phyloP scores from a whole-genome alignment of 805 yeast genomes.

The Ogataea allantospora region DNA sequence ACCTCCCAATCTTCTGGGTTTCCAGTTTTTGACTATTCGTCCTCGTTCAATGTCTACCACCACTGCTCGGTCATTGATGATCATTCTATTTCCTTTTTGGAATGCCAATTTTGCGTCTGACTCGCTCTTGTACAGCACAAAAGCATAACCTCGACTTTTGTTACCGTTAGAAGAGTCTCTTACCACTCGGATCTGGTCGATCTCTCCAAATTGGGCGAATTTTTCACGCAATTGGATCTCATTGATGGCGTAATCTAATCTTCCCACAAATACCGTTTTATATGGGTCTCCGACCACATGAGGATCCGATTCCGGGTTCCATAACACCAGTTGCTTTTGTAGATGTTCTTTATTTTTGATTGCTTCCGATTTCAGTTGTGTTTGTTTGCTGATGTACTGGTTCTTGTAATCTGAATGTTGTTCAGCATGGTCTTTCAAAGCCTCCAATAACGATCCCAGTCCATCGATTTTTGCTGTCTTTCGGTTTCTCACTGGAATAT shows the following conservation, averaged over 20 bases:
- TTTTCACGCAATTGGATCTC: constrained; percentile 67
- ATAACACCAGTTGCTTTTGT: constrained; percentile 35
- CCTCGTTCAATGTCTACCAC: constrained; percentile 76
- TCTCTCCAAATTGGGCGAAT: constrained; percentile 65
- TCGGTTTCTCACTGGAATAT: constrained; percentile 47
- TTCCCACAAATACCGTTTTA: constrained; percentile 72
- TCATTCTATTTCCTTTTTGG: constrained; percentile 52
- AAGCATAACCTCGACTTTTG: constrained; percentile 79
- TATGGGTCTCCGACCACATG: constrained; percentile 69
- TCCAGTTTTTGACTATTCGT: constrained; percentile 62
- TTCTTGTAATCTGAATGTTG: constrained; percentile 22
- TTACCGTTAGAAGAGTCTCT: constrained; percentile 43
- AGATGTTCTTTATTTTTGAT: constrained; percentile 28
- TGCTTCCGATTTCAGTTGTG: constrained; percentile 26
- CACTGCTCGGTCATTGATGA: constrained; percentile 51
- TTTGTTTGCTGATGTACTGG: constrained; percentile 24
- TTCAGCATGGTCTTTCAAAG: constrained; percentile 30
- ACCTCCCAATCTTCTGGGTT: constrained; percentile 79
- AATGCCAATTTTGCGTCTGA: constrained; percentile 61
- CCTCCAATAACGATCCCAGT: constrained; percentile 35
- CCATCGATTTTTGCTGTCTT: constrained; percentile 48
- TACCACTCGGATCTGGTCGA: constrained; percentile 61
- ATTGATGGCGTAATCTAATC: constrained; percentile 61
- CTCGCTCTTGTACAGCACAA: constrained; percentile 65
- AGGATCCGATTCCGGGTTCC: constrained; percentile 61